Evolutionary conservation across 192 early-diverging fungal species (phyloP), one percentile per base, ranked within the genome.

Genomic region (Paraglomus brasilianum): DNA sequence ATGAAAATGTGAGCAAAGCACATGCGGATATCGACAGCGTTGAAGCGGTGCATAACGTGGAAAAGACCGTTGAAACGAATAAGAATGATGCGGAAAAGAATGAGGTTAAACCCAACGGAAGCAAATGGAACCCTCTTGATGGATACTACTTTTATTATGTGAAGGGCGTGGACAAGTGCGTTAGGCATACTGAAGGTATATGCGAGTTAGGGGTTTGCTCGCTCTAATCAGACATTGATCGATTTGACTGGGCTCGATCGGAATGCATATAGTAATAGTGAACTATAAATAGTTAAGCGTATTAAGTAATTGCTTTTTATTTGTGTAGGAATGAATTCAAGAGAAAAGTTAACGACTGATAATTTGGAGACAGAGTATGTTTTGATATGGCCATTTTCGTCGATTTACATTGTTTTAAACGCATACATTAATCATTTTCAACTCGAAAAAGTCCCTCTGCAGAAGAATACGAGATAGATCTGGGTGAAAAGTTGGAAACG

Each of bases 391-490:
- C 30, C 30, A 30, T 30, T 3, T 30, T 30, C 3, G 30, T 30
- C 30, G 30, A 30, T 30, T 30, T 30, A 3, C 30, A 30, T 30
- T 30, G 30, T 30, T 3, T 30, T 30, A 30, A 30, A 30, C 30
- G 30, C 30, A 30, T 30, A 30, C 3, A 30, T 30, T 30, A 30
- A n/a, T n/a, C n/a, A n/a, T n/a, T n/a, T n/a, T n/a, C n/a, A n/a
- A 30, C 30, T 30, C 30, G 30, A 30, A 30, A 30, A 1, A 30
- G 30, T 30, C 3, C 30, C 30, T 1, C 30, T 14, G 57, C 49
- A 45, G 72, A 73, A 48, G 73, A 76, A 50, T 69, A 72, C 53
- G 69, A 70, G 36, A 53, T 77, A 13, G 78, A 79, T 43, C 40
- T 79, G 41, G 64, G 74, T 10, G 75, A 77, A 49, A 64, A 70